These are phyloP conservation scores for Puccinia triticina DNA, from an alignment of 1,284 basidiomycete species.

Conservation along the genomic window DNA sequence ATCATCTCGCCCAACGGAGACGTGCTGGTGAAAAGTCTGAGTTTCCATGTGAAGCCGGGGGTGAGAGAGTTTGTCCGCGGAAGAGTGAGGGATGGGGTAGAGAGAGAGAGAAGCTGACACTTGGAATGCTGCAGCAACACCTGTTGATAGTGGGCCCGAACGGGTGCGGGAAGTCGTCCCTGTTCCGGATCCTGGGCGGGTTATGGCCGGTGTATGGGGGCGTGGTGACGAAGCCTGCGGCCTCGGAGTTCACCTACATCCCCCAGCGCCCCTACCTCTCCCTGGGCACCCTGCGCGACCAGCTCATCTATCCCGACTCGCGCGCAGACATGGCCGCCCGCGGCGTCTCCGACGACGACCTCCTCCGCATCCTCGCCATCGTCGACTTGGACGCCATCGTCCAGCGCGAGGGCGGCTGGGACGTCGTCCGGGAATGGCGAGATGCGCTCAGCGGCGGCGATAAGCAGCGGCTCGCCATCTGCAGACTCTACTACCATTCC, in stretches of 20 bases:
- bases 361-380: constrained; percentile 73
- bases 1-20: constrained; percentile 96
- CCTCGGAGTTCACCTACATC: constrained; percentile 87
- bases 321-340: constrained; percentile 73
- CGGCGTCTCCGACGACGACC: constrained; percentile 76
- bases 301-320: constrained; percentile 79
- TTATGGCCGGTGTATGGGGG: constrained; percentile 98
- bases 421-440: constrained; percentile 83
- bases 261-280: constrained; percentile 94
- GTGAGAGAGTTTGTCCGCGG: too few relatives aligned
- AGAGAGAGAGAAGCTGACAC: constrained; percentile 32
- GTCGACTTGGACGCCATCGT: constrained; percentile 88
- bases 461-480: constrained; percentile 86
- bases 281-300: constrained; percentile 88
- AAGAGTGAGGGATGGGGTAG: constrained; percentile 53
- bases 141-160: constrained; percentile 90
- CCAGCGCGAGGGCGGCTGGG: constrained; percentile 96
- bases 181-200: constrained; percentile 93
- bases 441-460: constrained; percentile 78
- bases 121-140: constrained; percentile 78
- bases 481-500: constrained; percentile 89
- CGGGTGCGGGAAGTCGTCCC: constrained; percentile 85
- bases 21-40: constrained; percentile 74
- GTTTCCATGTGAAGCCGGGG: constrained; percentile 85
- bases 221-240: constrained; percentile 85